phyloP scores from a whole-genome alignment of 805 yeast genomes.

The Candida ipomoeae region DNA sequence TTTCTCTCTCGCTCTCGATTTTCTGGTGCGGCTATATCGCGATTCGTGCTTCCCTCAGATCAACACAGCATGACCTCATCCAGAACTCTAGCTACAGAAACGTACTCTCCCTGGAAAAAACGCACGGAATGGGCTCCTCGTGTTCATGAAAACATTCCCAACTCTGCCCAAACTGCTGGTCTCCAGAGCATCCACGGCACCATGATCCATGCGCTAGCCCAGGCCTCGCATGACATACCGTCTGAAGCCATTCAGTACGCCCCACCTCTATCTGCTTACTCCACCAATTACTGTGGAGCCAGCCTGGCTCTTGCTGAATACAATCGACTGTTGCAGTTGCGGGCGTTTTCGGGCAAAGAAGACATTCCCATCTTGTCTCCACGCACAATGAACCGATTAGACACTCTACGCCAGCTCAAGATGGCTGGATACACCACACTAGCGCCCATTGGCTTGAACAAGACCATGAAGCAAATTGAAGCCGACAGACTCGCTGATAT shows the following conservation, averaged over 20 bases:
- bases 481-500: constrained; percentile 10
- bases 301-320: constrained; percentile 19
- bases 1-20: not conserved
- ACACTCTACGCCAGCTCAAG: constrained; percentile 25
- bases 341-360: constrained; percentile 9
- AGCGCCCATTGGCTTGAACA: constrained; percentile 37
- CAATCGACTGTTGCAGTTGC: constrained; percentile 19
- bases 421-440: constrained; percentile 32
- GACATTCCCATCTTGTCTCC: constrained; percentile 19
- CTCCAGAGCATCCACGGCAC: constrained; percentile 2
- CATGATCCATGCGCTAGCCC: constrained; percentile 10
- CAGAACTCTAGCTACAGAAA: constrained; percentile 1
- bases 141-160: constrained; percentile 10
- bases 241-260: constrained; percentile 28
- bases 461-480: constrained; percentile 39
- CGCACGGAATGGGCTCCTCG: constrained; percentile 12
- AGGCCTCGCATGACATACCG: constrained; percentile 11
- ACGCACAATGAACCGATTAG: constrained; percentile 18
- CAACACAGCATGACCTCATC: constrained; percentile 7
- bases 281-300: constrained; percentile 38
- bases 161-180: not conserved
- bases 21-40: not conserved
- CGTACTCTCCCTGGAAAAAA: constrained; percentile 10
- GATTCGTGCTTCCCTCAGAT: not conserved
- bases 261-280: constrained; percentile 54